Evolutionary conservation across 768 basidiomycete species (phyloP), one percentile per base, ranked within the genome.

Genomic region (Solioccasus polychromus): DNA sequence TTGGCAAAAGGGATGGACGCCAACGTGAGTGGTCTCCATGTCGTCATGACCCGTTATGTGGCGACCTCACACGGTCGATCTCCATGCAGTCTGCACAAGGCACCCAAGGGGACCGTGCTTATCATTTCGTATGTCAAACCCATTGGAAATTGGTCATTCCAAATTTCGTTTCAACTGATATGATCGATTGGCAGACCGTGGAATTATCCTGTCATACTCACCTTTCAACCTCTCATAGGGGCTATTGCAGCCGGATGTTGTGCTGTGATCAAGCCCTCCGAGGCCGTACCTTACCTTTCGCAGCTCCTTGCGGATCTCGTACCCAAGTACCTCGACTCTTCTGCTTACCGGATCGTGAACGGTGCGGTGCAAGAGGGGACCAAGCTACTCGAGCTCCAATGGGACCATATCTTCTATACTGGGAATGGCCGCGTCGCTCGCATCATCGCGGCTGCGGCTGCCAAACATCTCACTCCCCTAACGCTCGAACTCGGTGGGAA

Each of bases 241-340:
- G 88, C 88, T 1, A 83, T 91, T 39, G 73, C 85, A 0, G 85
- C 86, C 1, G 88, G 88, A 0, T 85, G 83, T 54, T 73, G 80
- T n/a, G 76, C 73, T 0, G 72, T 80, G 8, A 36, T 88, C 55
- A 89, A 90, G 57, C 75, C 77, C 0, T 87, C 85, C 8, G 88
- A 90, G 56, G 38, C 35, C 11, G 61, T 71, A 0, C 77, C 83
- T 0, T 63, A 71, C 32, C 71, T 69, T 45, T 71, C 79, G 0
- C 54, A 65, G 3, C 71, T 85, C 4, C 51, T 89, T 3, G 72
- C 77, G 0, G 67, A 72, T 12, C 69, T 85, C 19, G 36, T 86
- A 20, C 77, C 81, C 3, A 73, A 77, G 53, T 80, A 80, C 51
- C 71, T 80, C 23, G 78, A 80, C 51, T 17, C 67, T 0, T 61